Base-by-base conservation (phyloP, 306 rosid species). In the Prunus salicina region DNA sequence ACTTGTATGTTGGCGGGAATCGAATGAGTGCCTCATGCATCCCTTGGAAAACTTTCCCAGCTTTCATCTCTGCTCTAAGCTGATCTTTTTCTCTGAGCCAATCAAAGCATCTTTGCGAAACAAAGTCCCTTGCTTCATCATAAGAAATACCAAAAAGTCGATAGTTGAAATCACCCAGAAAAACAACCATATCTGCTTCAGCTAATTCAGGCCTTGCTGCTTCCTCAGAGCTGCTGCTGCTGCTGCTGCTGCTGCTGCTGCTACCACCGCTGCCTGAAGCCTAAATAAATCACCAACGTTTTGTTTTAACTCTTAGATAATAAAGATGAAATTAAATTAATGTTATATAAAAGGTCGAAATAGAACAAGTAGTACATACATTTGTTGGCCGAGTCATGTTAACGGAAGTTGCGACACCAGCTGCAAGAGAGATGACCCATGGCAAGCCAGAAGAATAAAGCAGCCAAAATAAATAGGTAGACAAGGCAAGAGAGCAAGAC, bases 11-110 rank as follows among this genome's bases (percentile, higher is more conserved):
- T 34, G 99, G 98, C 72, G 99, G 99, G 84, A 93, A 96, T 83
- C 85, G 89, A 60, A 91, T 93, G 75, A 96, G 79, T 45, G 93
- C 99, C 86, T 96, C 98, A 34, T 97, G 91, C 99, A 96, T 96
- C 85, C 99, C 99, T 81, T 91, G 99, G 79, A 96, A 96, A 86
- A 93, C 97, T 87, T 84, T 96, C n/a, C 98, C 99, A 69, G 85
- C 82, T 84, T 91, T 87, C 97, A 96, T 96, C 89, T 96, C 99
- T 12, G 86, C 98, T 82, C 99, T 88, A 65, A 96, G 99, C 81
- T 96, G 99, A 84, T 96, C 98, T 86, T 93, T 96, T 86, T 91
- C 99, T 83, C 99, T 92, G 45, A 96, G 99, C 99, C 99, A 96
- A 76, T 96, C 98, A 77, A 96, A 96, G 93, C 99, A 89, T 82